Conservation (phyloP, 768 basidiomycete species). For the Chlorophyllum brunneum region DNA sequence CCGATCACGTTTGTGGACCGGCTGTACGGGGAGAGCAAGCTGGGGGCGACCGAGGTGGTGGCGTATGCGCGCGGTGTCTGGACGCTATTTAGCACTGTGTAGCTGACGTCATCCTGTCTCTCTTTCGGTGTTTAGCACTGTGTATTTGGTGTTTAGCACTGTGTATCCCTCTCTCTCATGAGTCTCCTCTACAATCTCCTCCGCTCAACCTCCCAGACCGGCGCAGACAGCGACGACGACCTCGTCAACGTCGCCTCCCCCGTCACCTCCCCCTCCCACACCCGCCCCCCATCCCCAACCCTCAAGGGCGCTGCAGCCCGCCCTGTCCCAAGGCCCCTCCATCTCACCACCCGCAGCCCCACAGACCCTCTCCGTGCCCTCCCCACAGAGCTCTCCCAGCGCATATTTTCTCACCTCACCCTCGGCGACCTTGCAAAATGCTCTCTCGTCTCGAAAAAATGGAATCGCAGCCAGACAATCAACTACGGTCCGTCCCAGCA, state of each 20-base stretch:
- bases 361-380: conserved; percentile 65
- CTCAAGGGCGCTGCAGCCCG: conserved; percentile 32
- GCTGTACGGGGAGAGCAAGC: conserved; percentile 90
- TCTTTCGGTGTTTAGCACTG: too few relatives aligned
- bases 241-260: conserved; percentile 69
- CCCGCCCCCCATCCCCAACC: conserved; percentile 55
- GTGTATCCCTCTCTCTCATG: conserved; percentile 29
- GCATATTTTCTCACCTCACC: conserved; percentile 63
- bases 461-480: conserved; percentile 84
- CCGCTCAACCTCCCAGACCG: conserved; percentile 41
- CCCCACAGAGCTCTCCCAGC: conserved; percentile 79
- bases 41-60: conserved; percentile 85
- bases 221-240: conserved; percentile 63
- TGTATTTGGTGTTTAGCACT: too few relatives aligned
- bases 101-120: conserved; percentile 17
- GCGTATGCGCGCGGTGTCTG: conserved; percentile 85
- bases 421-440: conserved; percentile 71
- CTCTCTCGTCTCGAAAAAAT: conserved; percentile 79
- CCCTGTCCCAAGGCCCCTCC: conserved; percentile 42
- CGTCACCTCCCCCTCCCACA: conserved; percentile 65
- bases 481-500: conserved; percentile 72
- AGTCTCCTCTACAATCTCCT: conserved; percentile 73
- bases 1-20: conserved; percentile 95
- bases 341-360: conserved; percentile 32
- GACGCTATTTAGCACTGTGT: conserved; percentile 72